phyloP scores from a whole-genome alignment of 1,284 basidiomycete species.

The Ceratobasidium sp. region DNA sequence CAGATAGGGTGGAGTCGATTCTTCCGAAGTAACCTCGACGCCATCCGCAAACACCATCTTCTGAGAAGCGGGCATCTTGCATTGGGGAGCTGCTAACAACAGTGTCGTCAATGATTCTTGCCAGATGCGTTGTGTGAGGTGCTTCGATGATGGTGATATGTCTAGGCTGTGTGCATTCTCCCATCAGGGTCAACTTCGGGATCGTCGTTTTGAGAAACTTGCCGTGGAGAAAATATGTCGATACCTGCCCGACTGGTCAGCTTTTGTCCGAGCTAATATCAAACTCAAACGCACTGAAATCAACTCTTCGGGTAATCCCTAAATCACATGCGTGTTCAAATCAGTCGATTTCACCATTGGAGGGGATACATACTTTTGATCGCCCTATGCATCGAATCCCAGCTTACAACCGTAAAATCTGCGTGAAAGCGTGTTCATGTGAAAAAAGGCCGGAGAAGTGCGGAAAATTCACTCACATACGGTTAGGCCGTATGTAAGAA shows the following conservation, averaged over 20 bases:
- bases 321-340: slow-evolving; percentile 48
- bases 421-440: slow-evolving; percentile 48
- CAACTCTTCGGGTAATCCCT: slow-evolving; percentile 72
- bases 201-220: slow-evolving; percentile 46
- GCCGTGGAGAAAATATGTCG: slow-evolving; percentile 82
- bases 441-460: slow-evolving; percentile 27
- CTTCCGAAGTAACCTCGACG: slow-evolving; percentile 56
- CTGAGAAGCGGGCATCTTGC: slow-evolving; percentile 70
- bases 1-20: slow-evolving; percentile 77
- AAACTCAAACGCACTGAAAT: slow-evolving; percentile 69
- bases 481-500: slow-evolving; percentile 72
- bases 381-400: slow-evolving; percentile 61
- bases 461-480: slow-evolving; percentile 61
- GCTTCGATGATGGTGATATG: slow-evolving; percentile 67
- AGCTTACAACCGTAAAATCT: slow-evolving; percentile 75
- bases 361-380: slow-evolving; percentile 64
- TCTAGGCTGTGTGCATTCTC: slow-evolving; percentile 62
- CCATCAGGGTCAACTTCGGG: not conserved
- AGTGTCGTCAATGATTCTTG: slow-evolving; percentile 80
- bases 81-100: slow-evolving; percentile 69
- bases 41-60: slow-evolving; percentile 69
- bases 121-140: slow-evolving; percentile 81
- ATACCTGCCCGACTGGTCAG: slow-evolving; percentile 61
- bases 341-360: slow-evolving; percentile 21
- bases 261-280: slow-evolving; percentile 6